Conservation (phyloP, 495 filamentous ascomycete species). For the Penicillium subrubescens region DNA sequence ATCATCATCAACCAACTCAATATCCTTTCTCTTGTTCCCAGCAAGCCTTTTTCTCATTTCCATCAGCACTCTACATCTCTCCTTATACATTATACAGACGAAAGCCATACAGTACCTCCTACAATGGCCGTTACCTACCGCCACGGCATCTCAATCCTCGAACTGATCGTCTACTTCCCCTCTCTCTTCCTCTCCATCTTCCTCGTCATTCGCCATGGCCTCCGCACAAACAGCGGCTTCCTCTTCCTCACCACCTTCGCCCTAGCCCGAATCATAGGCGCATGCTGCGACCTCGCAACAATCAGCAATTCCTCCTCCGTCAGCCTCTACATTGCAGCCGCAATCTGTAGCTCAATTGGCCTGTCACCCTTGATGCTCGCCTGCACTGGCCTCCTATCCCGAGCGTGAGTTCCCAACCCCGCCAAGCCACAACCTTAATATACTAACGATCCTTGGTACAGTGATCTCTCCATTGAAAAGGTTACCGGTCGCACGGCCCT, state of each 20-base stretch:
- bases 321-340: slow-evolving; percentile 25
- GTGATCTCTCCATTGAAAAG: slow-evolving; percentile 27
- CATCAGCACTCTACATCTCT: not conserved
- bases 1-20: not conserved
- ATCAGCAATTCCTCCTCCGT: slow-evolving; percentile 31
- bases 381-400: slow-evolving; percentile 27
- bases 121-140: slow-evolving; percentile 31
- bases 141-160: slow-evolving; percentile 39
- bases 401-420: slow-evolving; percentile 25
- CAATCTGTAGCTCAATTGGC: slow-evolving; percentile 33
- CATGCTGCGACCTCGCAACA: slow-evolving; percentile 39
- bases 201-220: slow-evolving; percentile 42
- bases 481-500: slow-evolving; percentile 15
- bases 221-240: slow-evolving; percentile 37
- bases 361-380: slow-evolving; percentile 32
- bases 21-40: not conserved
- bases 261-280: slow-evolving; percentile 39
- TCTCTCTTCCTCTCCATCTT: slow-evolving; percentile 32
- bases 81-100: not conserved
- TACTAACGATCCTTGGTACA: not conserved
- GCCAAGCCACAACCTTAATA: not conserved
- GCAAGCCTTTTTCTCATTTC: not conserved
- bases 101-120: not conserved
- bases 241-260: slow-evolving; percentile 41
- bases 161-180: slow-evolving; percentile 40